Base-by-base conservation (phyloP, 805 yeast species). In the Kuraishia ogatae region DNA sequence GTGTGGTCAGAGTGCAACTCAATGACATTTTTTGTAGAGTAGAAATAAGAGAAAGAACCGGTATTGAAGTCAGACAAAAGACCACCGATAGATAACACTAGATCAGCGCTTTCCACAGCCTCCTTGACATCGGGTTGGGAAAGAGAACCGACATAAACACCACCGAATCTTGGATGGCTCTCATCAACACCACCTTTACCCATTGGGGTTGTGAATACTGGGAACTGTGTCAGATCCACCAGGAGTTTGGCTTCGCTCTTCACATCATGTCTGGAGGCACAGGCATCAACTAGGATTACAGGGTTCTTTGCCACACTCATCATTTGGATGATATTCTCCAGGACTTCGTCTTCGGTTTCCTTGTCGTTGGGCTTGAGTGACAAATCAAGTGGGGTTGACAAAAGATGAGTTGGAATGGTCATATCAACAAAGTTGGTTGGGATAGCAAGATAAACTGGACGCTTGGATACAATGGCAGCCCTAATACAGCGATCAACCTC, bases 61-160 rank as follows among this genome's bases (percentile, higher is more conserved):
- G 96, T 89, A 79, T 89, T 89, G 82, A 86, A 89, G 72, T 89
- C 96, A 53, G 94, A 87, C 66, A 89, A 75, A 67, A 89, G 74
- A 53, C 91, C 92, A 71, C 96, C 96, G 62, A 88, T 79, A 39
- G 93, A 84, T 58, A 89, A 70, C 56, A 89, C 78, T 70, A 88
- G 77, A 72, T 89, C 96, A 49, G 92, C 78, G 49, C 79, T 67
- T 70, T 87, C 93, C 56, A 87, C 91, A 46, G 84, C 80, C 59
- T 80, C 82, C 67, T 83, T 83, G 54, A 87, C 89, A 59, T 78
- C 87, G 57, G 89, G 89, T 56, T 74, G 72, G 20, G 96, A 85
- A 63, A 89, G 74, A n/a, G 87, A 77, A 63, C 96, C 96, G 56
- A 88, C 88, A 69, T 89, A 89, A 56, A 85, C 89, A 71, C 96